Base-by-base conservation (phyloP, 2,329 filamentous ascomycete genomes). In the Diaporthe aspalathi region DNA sequence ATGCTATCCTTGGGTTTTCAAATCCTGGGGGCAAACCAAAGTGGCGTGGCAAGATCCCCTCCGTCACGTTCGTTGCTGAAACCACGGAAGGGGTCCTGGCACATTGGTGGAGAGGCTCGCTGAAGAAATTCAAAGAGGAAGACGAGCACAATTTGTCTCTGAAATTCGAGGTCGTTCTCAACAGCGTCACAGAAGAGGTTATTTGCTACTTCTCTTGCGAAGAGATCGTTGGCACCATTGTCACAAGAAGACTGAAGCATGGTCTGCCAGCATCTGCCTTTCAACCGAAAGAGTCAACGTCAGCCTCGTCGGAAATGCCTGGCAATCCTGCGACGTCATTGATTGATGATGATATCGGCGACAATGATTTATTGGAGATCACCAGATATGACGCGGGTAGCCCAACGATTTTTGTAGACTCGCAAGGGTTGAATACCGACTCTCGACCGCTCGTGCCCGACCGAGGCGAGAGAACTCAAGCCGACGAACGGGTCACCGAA, bases 161-260 rank as follows among this genome's bases (percentile, higher is more conserved):
- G 2, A 80, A 84, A 0, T 91, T 92, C 73, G 87, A 81, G 24
- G 87, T 90, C 1, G 82, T 87, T 0, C 78, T 94, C 24, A 86
- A 80, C 1, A 82, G 82, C 5, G 78, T 84, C 0, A 86, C 88
- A 22, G 88, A 92, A 70, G 82, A 85, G 3, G 87, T 96, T 43
- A 86, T 86, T 29, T 93, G 90, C 72, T 89, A 91, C 77, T 85
- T 95, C 62, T 93, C 93, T 79, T 98, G 95, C 74, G 95, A 98
- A 81, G 91, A 94, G 53, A 92, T 98, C 76, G 93, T 91, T 3
- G 90, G 90, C 1, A 91, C 89, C 0, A 78, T 83, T 40, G 78
- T 86, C 17, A 76, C 78, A 1, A 75, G 69, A 32, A 73, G 72
- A 2, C 14, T 81, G 5, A 29, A 76, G 8, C 76, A 77, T 49